A percentile compares a stretch with the other conserved stretches of the same genome.
Evolutionary conservation across 73 alveolate genomes (phyloP).

Genomic region (Paraurostyla sp.): DNA sequence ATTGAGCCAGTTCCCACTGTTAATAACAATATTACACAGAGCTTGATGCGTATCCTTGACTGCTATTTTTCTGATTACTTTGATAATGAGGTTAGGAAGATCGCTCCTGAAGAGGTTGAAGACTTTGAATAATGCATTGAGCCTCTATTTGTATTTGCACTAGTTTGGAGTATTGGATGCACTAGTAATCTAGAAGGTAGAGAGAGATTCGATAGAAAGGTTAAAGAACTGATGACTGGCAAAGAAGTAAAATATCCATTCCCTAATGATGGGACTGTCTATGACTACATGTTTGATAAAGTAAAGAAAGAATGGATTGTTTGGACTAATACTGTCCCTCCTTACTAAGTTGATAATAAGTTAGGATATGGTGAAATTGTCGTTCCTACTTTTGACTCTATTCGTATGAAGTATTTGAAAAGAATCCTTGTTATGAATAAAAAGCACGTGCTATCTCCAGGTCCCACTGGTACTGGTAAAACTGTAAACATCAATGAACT

Average conservation of each 20-base stretch:
- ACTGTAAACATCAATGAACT: slow-evolving; percentile 90
- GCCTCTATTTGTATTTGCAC: slow-evolving; percentile 84
- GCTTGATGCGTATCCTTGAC: slow-evolving; percentile 90
- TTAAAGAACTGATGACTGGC: slow-evolving; percentile 78
- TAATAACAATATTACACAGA: slow-evolving; percentile 87
- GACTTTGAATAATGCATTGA: slow-evolving; percentile 88
- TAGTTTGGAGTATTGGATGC: slow-evolving; percentile 95
- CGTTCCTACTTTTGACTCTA: slow-evolving; percentile 93
- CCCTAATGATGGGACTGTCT: slow-evolving; percentile 91
- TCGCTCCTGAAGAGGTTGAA: slow-evolving; percentile 89
- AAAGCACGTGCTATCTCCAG: slow-evolving; percentile 91
- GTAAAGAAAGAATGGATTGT: slow-evolving; percentile 84
- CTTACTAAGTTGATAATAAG: slow-evolving; percentile 79
- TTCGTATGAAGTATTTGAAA: slow-evolving; percentile 87
- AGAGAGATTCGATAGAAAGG: slow-evolving; percentile 85
- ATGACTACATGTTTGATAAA: slow-evolving; percentile 86
- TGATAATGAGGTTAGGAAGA: slow-evolving; percentile 89
- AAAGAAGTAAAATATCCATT: slow-evolving; percentile 74
- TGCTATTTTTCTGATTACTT: slow-evolving; percentile 89
- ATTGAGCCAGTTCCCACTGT: slow-evolving; percentile 92
- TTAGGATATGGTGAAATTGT: slow-evolving; percentile 89
- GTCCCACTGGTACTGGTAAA: slow-evolving; percentile 97
- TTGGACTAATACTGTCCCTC: slow-evolving; percentile 87
- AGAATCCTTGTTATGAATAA: slow-evolving; percentile 83
- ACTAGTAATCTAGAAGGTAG: slow-evolving; percentile 93